These are phyloP conservation scores for Tricharina praecox DNA, from an alignment of 495 filamentous ascomycete genomes.

Conservation along the genomic window DNA sequence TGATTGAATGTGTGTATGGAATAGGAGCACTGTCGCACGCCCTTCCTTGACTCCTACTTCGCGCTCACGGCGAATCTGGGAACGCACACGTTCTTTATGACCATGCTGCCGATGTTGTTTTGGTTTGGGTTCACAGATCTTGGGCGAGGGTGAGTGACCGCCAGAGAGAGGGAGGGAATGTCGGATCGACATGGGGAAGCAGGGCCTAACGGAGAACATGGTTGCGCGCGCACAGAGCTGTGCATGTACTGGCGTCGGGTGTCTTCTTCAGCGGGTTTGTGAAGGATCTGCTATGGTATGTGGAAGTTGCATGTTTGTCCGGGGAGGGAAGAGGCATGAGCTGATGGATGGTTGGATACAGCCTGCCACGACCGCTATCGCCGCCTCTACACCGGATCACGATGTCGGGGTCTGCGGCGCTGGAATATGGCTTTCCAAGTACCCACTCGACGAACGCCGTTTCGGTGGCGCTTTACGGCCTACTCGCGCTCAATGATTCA, in stretches of 20 bases:
- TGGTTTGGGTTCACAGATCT: conserved; percentile 77
- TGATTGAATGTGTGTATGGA: no score
- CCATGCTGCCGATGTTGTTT: conserved; percentile 77
- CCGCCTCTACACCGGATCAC: conserved; percentile 88
- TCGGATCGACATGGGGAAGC: neutral
- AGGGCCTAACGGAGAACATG: neutral
- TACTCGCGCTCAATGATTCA: conserved; percentile 44
- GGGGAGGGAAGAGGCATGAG: neutral
- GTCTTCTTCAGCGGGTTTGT: conserved; percentile 89
- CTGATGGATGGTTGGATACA: conserved; percentile 5
- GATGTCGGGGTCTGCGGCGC: conserved; percentile 83
- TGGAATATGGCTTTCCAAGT: conserved; percentile 94
- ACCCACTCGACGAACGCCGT: conserved; percentile 95
- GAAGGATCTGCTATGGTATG: conserved; percentile 70
- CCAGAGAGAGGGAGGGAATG: no score
- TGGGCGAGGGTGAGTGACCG: conserved; percentile 55
- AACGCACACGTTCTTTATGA: conserved; percentile 98
- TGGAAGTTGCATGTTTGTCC: neutral
- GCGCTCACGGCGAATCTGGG: conserved; percentile 92
- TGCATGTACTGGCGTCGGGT: conserved; percentile 71
- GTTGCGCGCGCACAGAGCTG: conserved; percentile 42
- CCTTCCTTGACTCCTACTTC: conserved; percentile 82
- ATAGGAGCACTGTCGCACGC: conserved; percentile 43
- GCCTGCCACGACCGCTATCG: conserved; percentile 77
- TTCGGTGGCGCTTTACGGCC: conserved; percentile 72